Conservation (phyloP, 2,329 filamentous ascomycete species). For the Cyphellophora attinorum region DNA sequence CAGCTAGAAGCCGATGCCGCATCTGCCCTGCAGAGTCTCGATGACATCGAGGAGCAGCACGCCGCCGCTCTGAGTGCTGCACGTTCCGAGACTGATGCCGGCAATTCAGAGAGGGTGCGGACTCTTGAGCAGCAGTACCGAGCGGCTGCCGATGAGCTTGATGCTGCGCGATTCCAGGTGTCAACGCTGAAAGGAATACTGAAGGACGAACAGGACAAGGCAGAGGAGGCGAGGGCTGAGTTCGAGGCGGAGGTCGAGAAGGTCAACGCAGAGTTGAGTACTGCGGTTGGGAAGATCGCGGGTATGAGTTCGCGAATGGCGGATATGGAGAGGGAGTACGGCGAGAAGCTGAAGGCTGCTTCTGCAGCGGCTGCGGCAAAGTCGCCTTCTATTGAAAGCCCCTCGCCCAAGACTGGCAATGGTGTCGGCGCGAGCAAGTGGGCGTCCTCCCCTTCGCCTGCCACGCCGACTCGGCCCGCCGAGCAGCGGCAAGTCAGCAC, state of each 20-base stretch:
- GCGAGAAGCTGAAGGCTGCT: conserved; percentile 8
- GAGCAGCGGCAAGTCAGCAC: not conserved
- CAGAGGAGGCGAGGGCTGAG: conserved; percentile 8
- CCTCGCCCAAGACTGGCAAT: not conserved
- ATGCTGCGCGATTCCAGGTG: conserved; percentile 10
- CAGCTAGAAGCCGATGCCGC: not conserved
- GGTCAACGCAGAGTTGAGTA: conserved; percentile 10
- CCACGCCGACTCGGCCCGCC: not conserved
- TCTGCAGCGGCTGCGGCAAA: conserved; percentile 15
- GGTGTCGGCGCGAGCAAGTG: conserved; percentile 4
- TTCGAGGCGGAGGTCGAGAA: conserved; percentile 9
- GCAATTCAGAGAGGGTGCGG: conserved; percentile 23
- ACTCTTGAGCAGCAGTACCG: conserved; percentile 25
- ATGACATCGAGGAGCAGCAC: conserved; percentile 6
- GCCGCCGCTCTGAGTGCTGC: conserved; percentile 6
- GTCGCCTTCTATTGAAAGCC: not conserved
- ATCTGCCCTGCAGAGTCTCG: conserved; percentile 1
- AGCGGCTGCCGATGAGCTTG: conserved; percentile 22
- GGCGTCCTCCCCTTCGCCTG: conserved; percentile 4
- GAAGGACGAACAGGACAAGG: conserved; percentile 9
- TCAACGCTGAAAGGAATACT: conserved; percentile 13
- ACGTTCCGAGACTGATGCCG: conserved; percentile 7
- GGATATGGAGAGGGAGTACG: conserved; percentile 10
- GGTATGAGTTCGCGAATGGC: conserved; percentile 9
- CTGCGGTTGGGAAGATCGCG: conserved; percentile 8